Conservation (phyloP, 2,329 filamentous ascomycete genomes). For the Ramularia endophylla region DNA sequence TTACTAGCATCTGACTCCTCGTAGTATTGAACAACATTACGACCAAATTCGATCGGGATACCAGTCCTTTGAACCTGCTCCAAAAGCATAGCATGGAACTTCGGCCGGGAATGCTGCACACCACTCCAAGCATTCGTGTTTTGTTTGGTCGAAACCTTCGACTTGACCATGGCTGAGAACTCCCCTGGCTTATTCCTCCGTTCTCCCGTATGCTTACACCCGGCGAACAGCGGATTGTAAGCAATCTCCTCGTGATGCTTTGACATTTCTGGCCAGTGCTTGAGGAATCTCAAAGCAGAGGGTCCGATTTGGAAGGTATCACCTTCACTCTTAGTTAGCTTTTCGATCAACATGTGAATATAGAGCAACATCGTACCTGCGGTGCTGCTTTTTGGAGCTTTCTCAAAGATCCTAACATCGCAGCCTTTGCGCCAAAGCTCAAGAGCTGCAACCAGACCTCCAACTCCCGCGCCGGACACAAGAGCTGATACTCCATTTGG, state of each 20-base stretch:
- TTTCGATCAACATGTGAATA: conserved; percentile 9
- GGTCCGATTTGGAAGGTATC: conserved; percentile 41
- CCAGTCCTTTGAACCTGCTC: conserved; percentile 40
- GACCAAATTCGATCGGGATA: conserved; percentile 37
- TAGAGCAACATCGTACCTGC: not conserved
- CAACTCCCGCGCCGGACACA: conserved; percentile 15
- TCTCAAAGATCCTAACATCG: too few relatives aligned
- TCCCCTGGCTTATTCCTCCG: conserved; percentile 3
- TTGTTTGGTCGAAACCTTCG: not conserved
- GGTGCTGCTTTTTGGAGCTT: not conserved
- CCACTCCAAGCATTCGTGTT: not conserved
- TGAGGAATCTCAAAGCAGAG: conserved; percentile 46
- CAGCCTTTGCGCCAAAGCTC: conserved; percentile 18
- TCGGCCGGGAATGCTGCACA: conserved; percentile 9
- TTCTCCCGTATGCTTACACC: conserved; percentile 1
- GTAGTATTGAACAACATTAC: conserved; percentile 40
- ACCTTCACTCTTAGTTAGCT: conserved; percentile 4
- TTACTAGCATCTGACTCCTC: conserved; percentile 32
- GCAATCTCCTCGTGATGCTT: conserved; percentile 23
- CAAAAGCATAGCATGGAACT: conserved; percentile 41
- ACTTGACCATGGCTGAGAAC: not conserved
- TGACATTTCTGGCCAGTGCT: conserved; percentile 48
- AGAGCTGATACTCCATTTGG: conserved; percentile 3
- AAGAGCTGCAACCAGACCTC: conserved; percentile 14
- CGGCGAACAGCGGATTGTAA: not conserved